Base-by-base conservation (phyloP, 495 filamentous ascomycete species). In the Penicillium argentinense region DNA sequence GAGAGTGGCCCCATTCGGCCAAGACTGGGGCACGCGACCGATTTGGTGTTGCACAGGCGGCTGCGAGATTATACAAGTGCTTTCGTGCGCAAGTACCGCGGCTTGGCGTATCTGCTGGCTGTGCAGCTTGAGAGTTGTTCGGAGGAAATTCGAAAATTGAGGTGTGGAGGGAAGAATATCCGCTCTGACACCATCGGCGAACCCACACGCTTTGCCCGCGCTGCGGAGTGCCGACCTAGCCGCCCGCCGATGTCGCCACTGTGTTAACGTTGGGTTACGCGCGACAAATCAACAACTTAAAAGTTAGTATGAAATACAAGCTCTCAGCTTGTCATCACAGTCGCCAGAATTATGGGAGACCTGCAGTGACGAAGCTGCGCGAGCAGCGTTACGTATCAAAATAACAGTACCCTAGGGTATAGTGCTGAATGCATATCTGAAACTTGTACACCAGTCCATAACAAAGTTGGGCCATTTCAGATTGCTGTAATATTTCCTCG, bases 211-310 rank as follows among this genome's bases (percentile, higher is more conserved):
- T 38, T 11, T 21, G 24, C 30, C 34, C 46, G 27, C 23, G 19
- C 26, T 21, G 13, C 18, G 42, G 24, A 53, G 21, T 58, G 54
- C 54, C 54, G 50, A 54, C 22, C 47, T 54, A 54, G 39, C 54
- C 54, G 54, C 30, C 17, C 9, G 3, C 27, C 8, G 6, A 7
- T 21, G 34, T 7, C 3, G 14, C n/a, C 8, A 21, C 34, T 17
- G 3, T 6, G 8, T 18, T 38, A 7, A 21, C 3, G 17, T 18
- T 13, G 34, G 19, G 8, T 17, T 29, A 26, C 2, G 23, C 4
- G 25, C 17, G 17, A 29, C 0, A 25, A 23, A 6, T n/a, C 21
- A 21, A 46, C 1, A 39, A 47, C 4, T 6, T 22, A 27, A 39
- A 12, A 29, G 17, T 26, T 5, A 26, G 5, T 2, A n/a, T n/a